phyloP scores from a whole-genome alignment of 2,329 filamentous ascomycete genomes.

The Neofusicoccum kwambonambiense region DNA sequence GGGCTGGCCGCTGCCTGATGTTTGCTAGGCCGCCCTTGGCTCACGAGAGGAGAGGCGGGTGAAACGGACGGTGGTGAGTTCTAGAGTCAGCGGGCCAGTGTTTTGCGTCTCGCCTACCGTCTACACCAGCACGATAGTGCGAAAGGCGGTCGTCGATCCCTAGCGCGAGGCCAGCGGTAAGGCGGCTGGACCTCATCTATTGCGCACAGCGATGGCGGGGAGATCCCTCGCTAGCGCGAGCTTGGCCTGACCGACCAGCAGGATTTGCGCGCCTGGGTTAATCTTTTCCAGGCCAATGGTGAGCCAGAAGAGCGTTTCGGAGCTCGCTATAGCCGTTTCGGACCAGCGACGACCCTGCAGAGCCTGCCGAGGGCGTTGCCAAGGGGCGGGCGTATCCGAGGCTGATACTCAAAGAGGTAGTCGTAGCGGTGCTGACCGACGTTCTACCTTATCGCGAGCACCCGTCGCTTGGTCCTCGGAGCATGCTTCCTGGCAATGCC shows the following conservation, averaged over 20 bases:
- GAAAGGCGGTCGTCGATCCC: neutral
- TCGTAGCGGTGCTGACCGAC: neutral
- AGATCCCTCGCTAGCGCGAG: neutral
- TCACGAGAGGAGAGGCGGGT: neutral
- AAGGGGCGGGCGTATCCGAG: constrained; percentile 9
- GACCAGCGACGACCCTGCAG: neutral
- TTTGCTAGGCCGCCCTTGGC: neutral
- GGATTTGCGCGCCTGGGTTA: neutral
- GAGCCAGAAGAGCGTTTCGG: neutral
- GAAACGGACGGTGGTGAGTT: neutral
- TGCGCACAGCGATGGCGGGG: neutral
- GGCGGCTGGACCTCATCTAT: neutral
- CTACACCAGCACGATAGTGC: neutral
- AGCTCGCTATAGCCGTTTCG: neutral
- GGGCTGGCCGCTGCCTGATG: neutral
- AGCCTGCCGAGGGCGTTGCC: neutral
- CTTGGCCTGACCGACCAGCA: neutral
- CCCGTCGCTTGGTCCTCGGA: neutral
- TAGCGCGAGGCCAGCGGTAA: neutral
- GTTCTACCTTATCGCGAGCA: neutral
- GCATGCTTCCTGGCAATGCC: neutral
- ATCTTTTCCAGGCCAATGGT: neutral
- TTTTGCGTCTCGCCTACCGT: constrained; percentile 1
- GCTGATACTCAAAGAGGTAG: neutral
- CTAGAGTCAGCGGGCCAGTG: neutral